These are phyloP conservation scores for Phallus indusiatus DNA, from an alignment of 768 basidiomycete genomes.

Conservation along the genomic window DNA sequence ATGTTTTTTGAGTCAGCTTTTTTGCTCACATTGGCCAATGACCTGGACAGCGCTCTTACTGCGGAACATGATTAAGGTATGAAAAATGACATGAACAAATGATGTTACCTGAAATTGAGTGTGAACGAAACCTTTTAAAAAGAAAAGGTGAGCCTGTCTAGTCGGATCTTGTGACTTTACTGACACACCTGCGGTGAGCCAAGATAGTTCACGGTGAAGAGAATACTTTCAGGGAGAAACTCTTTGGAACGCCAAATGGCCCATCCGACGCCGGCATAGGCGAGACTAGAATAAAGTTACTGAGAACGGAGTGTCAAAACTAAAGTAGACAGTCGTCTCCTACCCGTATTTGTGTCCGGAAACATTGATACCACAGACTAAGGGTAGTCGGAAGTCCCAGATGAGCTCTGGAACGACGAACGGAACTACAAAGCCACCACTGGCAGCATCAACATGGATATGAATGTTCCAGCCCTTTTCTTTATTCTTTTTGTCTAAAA, in stretches of 20 bases:
- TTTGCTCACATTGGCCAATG: slow-evolving; percentile 12
- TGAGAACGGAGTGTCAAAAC: slow-evolving; percentile 14
- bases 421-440: slow-evolving; percentile 54
- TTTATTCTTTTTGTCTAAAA: slow-evolving; percentile 41
- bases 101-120: slow-evolving; percentile 34
- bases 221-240: slow-evolving; percentile 49
- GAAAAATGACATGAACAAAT: neutral
- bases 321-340: slow-evolving; percentile 13
- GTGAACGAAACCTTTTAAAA: slow-evolving; percentile 54
- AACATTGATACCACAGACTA: slow-evolving; percentile 53
- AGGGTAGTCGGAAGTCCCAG: slow-evolving; percentile 50
- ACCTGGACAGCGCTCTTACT: slow-evolving; percentile 19
- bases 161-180: slow-evolving; percentile 15
- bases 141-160: slow-evolving; percentile 39
- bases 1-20: neutral
- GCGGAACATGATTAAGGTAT: neutral
- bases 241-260: slow-evolving; percentile 50
- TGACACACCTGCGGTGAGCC: slow-evolving; percentile 37
- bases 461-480: slow-evolving; percentile 50
- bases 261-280: slow-evolving; percentile 51
- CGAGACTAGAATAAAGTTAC: slow-evolving; percentile 14
- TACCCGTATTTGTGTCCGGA: slow-evolving; percentile 53
- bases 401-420: slow-evolving; percentile 48
- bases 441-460: slow-evolving; percentile 61
- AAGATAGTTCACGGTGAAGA: slow-evolving; percentile 48